These are phyloP conservation scores for Hypholoma fasciculare DNA, from an alignment of 768 basidiomycete species.

Conservation along the genomic window DNA sequence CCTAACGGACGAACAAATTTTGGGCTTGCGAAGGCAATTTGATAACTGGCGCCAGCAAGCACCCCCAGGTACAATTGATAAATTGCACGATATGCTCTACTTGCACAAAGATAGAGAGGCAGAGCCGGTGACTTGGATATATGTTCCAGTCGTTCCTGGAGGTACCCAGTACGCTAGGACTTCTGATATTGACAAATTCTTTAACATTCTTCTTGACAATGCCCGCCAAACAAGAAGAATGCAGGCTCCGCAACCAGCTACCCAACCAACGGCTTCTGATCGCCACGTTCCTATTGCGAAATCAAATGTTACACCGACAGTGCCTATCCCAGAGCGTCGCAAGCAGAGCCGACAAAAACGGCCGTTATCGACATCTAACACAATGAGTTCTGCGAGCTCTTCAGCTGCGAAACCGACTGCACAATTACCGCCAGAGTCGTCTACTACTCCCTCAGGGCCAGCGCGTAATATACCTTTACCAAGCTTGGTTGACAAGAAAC, in stretches of 20 bases:
- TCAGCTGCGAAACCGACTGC: background rate
- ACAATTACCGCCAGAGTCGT: background rate
- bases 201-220: background rate
- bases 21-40: background rate
- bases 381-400: background rate
- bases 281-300: background rate
- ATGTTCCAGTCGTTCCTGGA: background rate
- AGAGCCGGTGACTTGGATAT: background rate
- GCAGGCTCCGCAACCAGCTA: background rate
- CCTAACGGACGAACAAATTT: background rate
- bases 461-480: conserved; percentile 27
- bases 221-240: background rate
- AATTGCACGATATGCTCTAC: background rate
- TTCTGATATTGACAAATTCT: conserved; percentile 2
- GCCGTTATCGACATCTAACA: background rate
- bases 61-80: background rate
- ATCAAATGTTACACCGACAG: background rate
- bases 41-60: background rate
- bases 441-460: background rate
- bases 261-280: background rate
- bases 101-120: background rate
- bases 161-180: background rate
- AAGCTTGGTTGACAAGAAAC: conserved; percentile 45
- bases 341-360: background rate
- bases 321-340: background rate